These are phyloP conservation scores for Hypoxylon lenormandii DNA, from an alignment of 495 filamentous ascomycete species.

Conservation along the genomic window DNA sequence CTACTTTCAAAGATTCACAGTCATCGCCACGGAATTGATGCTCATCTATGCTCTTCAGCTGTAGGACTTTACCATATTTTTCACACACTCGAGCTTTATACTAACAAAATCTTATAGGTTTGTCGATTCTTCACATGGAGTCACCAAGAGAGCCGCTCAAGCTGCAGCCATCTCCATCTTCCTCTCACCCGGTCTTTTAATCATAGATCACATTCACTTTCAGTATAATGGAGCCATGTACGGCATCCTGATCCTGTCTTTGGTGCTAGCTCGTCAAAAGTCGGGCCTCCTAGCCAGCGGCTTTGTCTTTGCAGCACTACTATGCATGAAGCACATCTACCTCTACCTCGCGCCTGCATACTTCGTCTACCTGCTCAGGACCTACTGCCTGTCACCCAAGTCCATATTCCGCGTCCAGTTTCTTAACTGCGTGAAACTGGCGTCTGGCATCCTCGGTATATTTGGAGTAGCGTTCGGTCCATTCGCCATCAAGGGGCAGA, in stretches of 20 bases:
- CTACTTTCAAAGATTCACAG: slow-evolving; percentile 89
- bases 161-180: slow-evolving; percentile 88
- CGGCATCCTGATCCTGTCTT: slow-evolving; percentile 83
- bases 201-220: slow-evolving; percentile 99
- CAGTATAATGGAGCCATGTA: slow-evolving; percentile 99
- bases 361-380: slow-evolving; percentile 85
- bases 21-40: slow-evolving; percentile 86
- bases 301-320: slow-evolving; percentile 80
- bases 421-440: slow-evolving; percentile 83
- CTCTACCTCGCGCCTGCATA: slow-evolving; percentile 96
- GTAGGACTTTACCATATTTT: slow-evolving; percentile 56
- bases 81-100: slow-evolving; percentile 1
- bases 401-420: slow-evolving; percentile 81
- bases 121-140: slow-evolving; percentile 72
- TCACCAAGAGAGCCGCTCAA: slow-evolving; percentile 81
- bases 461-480: slow-evolving; percentile 89
- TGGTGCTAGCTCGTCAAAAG: slow-evolving; percentile 81
- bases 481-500: slow-evolving; percentile 84
- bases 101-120: slow-evolving; percentile 63
- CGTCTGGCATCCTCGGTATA: slow-evolving; percentile 74
- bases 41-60: slow-evolving; percentile 84
- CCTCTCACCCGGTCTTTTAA: slow-evolving; percentile 89
- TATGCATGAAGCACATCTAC: slow-evolving; percentile 98
- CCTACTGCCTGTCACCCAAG: slow-evolving; percentile 85
- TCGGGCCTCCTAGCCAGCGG: slow-evolving; percentile 82